Percentiles rank a stretch among this genome's conserved stretches.
phyloP scores from a whole-genome alignment of 2,329 filamentous ascomycete genomes.

The Pseudovirgaria hyperparasitica region DNA sequence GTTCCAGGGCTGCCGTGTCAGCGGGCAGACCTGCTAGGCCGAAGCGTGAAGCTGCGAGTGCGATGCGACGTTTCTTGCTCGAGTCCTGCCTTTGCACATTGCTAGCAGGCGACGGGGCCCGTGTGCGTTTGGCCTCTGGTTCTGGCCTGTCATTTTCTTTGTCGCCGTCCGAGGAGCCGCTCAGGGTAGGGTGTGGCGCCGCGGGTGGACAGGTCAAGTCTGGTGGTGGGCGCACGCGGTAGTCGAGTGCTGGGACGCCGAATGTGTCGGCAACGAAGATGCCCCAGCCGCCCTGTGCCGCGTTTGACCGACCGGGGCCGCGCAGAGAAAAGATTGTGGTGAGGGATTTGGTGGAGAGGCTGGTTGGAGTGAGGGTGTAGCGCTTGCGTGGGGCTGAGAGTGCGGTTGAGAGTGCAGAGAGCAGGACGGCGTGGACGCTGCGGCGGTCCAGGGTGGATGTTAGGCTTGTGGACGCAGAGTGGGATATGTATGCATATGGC shows the following conservation, averaged over 20 bases:
- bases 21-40: constrained; percentile 36
- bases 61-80: constrained; percentile 34
- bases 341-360: constrained; percentile 58
- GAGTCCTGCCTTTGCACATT: constrained; percentile 12
- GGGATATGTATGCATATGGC: constrained; percentile 57
- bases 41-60: constrained; percentile 57
- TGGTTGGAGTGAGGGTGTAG: constrained; percentile 56
- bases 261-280: constrained; percentile 56
- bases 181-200: background rate
- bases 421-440: constrained; percentile 56
- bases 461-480: constrained; percentile 28
- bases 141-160: constrained; percentile 11
- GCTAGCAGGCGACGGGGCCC: constrained; percentile 10
- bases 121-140: constrained; percentile 9
- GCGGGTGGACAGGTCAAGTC: constrained; percentile 1
- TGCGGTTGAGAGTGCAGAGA: constrained; percentile 72
- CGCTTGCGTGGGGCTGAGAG: constrained; percentile 62
- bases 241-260: constrained; percentile 38
- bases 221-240: constrained; percentile 13
- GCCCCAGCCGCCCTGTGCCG: constrained; percentile 65
- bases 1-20: constrained; percentile 30
- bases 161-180: constrained; percentile 3
- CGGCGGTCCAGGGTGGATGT: constrained; percentile 24
- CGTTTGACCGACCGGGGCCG: constrained; percentile 57
- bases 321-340: constrained; percentile 54